Base-by-base conservation (phyloP, 2,329 filamentous ascomycete genomes). In the Bipolaris bicolor region DNA sequence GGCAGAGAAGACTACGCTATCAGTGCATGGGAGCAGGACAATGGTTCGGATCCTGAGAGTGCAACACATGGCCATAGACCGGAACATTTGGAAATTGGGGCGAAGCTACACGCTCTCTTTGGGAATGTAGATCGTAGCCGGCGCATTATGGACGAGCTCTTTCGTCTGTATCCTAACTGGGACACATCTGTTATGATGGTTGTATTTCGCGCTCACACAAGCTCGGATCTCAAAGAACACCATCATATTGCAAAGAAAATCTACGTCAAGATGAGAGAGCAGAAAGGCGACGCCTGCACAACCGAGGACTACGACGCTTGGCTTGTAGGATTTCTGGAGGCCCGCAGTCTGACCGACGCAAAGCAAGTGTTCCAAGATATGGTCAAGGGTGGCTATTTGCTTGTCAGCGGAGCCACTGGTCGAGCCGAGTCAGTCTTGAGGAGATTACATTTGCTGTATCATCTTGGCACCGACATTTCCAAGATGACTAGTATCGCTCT, bases 301-400 rank as follows among this genome's bases (percentile, higher is more conserved):
- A 87, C 93, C 68, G 79, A 86, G 16, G 90, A 96, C 69, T 96
- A 93, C 66, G 92, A 96, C 72, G 80, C 84, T 58, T 83, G 93
- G 34, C 87, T 89, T 45, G 83, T 88, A 18, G 85, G 84, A 43
- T 91, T 96, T 68, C 78, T 97, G 24, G 81, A 87, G 20, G 83
- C 86, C 6, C 84, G 86, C 51, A 82, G 88, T 57, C 81, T 86
- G 5, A 84, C 89, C 58, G 83, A 88, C 58, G 91, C 90, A 0
- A 82, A 94, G 52, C 85, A 86, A 51, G 86, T 91, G 0, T 96
- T 96, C 74, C 90, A 89, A 65, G 91, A 97, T 73, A 96, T 97
- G 92, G 92, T 96, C 87, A 85, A 84, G 7, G 72, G 77, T 55
- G 77, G 77, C 44, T 75, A 76, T 9, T 55, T 74, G 2, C 70